Conservation (phyloP, 495 filamentous ascomycete genomes). For the Articulospora tetracladia region DNA sequence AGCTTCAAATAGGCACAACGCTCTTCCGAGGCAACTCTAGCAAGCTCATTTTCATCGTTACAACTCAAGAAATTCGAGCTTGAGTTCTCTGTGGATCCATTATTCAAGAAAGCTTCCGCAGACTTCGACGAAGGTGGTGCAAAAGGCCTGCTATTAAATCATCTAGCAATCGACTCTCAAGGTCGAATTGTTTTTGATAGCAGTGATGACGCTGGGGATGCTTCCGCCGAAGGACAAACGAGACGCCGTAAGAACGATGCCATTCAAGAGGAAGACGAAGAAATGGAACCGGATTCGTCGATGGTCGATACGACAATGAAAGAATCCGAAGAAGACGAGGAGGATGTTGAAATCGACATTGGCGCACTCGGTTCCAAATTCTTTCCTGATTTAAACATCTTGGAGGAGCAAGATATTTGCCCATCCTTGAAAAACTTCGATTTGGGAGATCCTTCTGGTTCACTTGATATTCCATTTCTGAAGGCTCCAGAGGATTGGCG, state of each 20-base stretch:
- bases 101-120: slow-evolving; percentile 97
- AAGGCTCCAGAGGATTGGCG: slow-evolving; percentile 85
- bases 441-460: slow-evolving; percentile 78
- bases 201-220: slow-evolving; percentile 82
- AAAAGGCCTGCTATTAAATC: slow-evolving; percentile 92
- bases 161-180: slow-evolving; percentile 85
- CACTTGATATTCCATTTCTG: slow-evolving; percentile 85
- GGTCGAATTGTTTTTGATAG: slow-evolving; percentile 97
- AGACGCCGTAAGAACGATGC: slow-evolving; percentile 37
- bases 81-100: slow-evolving; percentile 92
- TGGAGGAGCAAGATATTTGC: slow-evolving; percentile 90
- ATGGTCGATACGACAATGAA: slow-evolving; percentile 28
- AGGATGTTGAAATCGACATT: slow-evolving; percentile 74
- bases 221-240: slow-evolving; percentile 36
- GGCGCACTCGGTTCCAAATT: slow-evolving; percentile 67
- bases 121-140: slow-evolving; percentile 98
- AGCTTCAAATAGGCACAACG: slow-evolving; percentile 53
- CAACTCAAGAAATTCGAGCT: slow-evolving; percentile 97
- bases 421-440: slow-evolving; percentile 92
- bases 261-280: slow-evolving; percentile 48
- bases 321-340: slow-evolving; percentile 44
- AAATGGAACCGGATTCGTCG: slow-evolving; percentile 36
- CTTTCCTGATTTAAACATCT: slow-evolving; percentile 73
- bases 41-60: slow-evolving; percentile 78
- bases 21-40: slow-evolving; percentile 88